A percentile compares a stretch with the other conserved stretches of the same genome.
phyloP scores from a whole-genome alignment of 257 asterid species.

The Apocynum venetum region DNA sequence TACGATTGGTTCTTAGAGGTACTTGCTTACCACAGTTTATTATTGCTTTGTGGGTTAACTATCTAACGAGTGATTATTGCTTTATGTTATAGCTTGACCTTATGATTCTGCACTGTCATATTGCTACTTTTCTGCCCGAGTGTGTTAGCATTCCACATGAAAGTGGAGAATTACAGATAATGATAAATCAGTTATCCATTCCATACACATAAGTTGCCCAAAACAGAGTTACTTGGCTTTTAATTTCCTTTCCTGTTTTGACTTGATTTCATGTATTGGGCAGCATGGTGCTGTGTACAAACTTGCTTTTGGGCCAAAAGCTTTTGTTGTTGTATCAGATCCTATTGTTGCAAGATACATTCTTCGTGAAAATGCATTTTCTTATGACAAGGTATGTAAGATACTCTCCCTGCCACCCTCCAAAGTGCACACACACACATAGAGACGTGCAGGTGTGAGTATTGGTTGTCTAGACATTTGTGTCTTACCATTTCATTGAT shows the following conservation, averaged over 20 bases:
- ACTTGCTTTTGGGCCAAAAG: conserved; percentile 99
- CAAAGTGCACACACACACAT: neutral
- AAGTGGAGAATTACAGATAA: neutral
- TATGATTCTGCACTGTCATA: neutral
- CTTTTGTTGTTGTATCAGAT: conserved; percentile 91
- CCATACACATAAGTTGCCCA: neutral
- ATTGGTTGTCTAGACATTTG: neutral
- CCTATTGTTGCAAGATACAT: conserved; percentile 86
- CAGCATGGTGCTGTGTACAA: conserved; percentile 94
- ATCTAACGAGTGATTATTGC: neutral
- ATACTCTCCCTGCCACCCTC: neutral
- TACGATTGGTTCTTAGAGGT: conserved; percentile 96
- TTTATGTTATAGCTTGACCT: neutral
- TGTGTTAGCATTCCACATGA: neutral
- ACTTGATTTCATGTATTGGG: conserved; percentile 24
- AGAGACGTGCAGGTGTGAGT: neutral
- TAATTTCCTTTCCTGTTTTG: conserved; percentile 4
- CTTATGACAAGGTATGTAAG: conserved; percentile 78
- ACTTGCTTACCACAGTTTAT: conserved; percentile 9
- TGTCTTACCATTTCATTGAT: neutral
- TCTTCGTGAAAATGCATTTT: conserved; percentile 93
- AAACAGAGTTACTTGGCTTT: neutral
- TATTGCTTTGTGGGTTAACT: neutral
- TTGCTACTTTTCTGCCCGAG: neutral
- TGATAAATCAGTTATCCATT: neutral